phyloP scores from a whole-genome alignment of 2,329 filamentous ascomycete species.

The Tolypocladium ovalisporum region DNA sequence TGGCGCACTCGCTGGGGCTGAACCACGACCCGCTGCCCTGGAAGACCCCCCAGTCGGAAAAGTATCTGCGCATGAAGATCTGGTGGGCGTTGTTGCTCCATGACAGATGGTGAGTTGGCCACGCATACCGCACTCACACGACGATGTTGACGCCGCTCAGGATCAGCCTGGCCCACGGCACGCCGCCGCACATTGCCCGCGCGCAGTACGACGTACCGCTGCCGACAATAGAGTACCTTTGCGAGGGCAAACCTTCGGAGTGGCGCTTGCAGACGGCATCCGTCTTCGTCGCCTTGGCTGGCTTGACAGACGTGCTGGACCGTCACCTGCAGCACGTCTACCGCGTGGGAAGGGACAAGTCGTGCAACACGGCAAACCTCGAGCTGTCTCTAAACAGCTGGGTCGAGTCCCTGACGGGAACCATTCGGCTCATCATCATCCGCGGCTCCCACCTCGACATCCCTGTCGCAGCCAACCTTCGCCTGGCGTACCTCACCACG shows the following conservation, averaged over 20 bases:
- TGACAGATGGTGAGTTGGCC: slow-evolving; percentile 37
- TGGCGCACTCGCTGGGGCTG: slow-evolving; percentile 42
- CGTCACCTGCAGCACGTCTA: slow-evolving; percentile 22
- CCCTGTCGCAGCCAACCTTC: slow-evolving; percentile 38
- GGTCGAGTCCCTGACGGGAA: slow-evolving; percentile 28
- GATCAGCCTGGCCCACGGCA: slow-evolving; percentile 42
- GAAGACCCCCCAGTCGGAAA: slow-evolving; percentile 40
- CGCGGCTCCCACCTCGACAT: slow-evolving; percentile 28
- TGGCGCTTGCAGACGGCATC: slow-evolving; percentile 15
- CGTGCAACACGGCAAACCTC: slow-evolving; percentile 16
- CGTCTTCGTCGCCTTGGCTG: slow-evolving; percentile 33
- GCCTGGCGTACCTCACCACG: slow-evolving; percentile 37
- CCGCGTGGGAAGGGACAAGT: slow-evolving; percentile 17
- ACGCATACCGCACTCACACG: not conserved
- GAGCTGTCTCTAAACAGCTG: slow-evolving; percentile 30
- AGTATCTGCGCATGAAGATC: slow-evolving; percentile 37
- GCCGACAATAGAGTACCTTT: slow-evolving; percentile 25
- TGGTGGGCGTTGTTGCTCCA: slow-evolving; percentile 47
- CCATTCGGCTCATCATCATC: slow-evolving; percentile 27
- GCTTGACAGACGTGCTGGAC: slow-evolving; percentile 29
- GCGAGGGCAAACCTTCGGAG: slow-evolving; percentile 7
- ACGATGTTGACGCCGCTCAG: slow-evolving; percentile 14
- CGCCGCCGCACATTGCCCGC: slow-evolving; percentile 34
- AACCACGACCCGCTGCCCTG: slow-evolving; percentile 41
- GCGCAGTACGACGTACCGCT: slow-evolving; percentile 36